Evolutionary conservation across 2,329 filamentous ascomycete genomes (phyloP).

Genomic region (Calonectria ilicicola): DNA sequence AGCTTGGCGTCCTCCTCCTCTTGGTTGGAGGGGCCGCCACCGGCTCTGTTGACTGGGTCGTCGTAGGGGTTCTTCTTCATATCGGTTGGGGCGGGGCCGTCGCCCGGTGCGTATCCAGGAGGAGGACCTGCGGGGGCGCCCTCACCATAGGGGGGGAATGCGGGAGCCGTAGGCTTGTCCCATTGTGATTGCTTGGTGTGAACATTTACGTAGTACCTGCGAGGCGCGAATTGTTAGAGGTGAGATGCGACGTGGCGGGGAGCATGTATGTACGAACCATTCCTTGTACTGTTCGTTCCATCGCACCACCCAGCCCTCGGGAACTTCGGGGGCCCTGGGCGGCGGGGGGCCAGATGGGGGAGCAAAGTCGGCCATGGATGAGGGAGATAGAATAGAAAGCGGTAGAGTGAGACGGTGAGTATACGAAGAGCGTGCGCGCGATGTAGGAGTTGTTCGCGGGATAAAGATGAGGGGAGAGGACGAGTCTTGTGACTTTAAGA

Average conservation of each 20-base stretch:
- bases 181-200: slow-evolving; percentile 91
- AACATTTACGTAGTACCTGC: slow-evolving; percentile 90
- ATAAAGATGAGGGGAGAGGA: background rate
- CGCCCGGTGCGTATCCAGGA: slow-evolving; percentile 71
- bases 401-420: background rate
- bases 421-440: background rate
- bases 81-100: slow-evolving; percentile 56
- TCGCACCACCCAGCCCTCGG: slow-evolving; percentile 81
- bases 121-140: slow-evolving; percentile 70
- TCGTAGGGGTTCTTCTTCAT: slow-evolving; percentile 81
- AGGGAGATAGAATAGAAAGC: background rate
- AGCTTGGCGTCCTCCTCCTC: slow-evolving; percentile 77
- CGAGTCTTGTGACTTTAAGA: background rate
- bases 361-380: slow-evolving; percentile 65
- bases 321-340: slow-evolving; percentile 72
- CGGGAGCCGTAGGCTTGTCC: slow-evolving; percentile 82
- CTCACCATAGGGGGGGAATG: slow-evolving; percentile 62
- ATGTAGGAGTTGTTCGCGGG: background rate
- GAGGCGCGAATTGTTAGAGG: slow-evolving; percentile 23
- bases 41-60: slow-evolving; percentile 48
- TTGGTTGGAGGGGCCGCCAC: slow-evolving; percentile 48
- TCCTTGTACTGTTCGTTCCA: slow-evolving; percentile 92
- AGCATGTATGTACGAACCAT: slow-evolving; percentile 65
- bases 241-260: background rate
- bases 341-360: slow-evolving; percentile 68